These are phyloP conservation scores for Dacryopinax spathularia DNA, from an alignment of 768 basidiomycete species.

Conservation along the genomic window DNA sequence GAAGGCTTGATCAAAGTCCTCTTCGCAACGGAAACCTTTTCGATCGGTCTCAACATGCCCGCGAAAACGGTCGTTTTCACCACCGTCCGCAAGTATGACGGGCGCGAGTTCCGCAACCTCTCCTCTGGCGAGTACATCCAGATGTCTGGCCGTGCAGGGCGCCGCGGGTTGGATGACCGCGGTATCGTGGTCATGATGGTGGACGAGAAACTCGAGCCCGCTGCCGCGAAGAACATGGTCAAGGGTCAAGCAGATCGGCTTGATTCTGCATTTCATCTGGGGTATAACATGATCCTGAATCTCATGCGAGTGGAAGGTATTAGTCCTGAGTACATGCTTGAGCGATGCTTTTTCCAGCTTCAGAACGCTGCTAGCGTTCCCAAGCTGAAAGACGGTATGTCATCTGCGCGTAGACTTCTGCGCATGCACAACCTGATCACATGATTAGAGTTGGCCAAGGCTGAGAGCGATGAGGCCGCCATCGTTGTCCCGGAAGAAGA, in stretches of 20 bases:
- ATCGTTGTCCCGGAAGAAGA: slow-evolving; percentile 74
- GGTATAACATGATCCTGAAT: slow-evolving; percentile 98
- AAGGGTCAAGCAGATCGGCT: slow-evolving; percentile 94
- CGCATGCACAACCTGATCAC: background rate
- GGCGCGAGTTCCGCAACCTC: slow-evolving; percentile 81
- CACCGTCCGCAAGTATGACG: slow-evolving; percentile 88
- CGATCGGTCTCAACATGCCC: slow-evolving; percentile 97
- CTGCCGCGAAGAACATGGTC: slow-evolving; percentile 87
- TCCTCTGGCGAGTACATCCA: slow-evolving; percentile 97
- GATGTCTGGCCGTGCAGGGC: slow-evolving; percentile 96
- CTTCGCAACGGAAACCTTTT: slow-evolving; percentile 97
- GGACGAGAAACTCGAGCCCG: slow-evolving; percentile 91
- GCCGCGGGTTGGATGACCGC: slow-evolving; percentile 93
- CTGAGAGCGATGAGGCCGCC: slow-evolving; percentile 49
- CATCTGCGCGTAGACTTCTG: background rate
- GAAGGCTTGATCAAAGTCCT: slow-evolving; percentile 95
- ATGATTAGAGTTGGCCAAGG: slow-evolving; percentile 50
- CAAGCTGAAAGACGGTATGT: slow-evolving; percentile 63
- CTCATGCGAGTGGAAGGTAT: slow-evolving; percentile 97
- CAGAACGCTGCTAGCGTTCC: slow-evolving; percentile 91
- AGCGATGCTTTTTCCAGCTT: slow-evolving; percentile 96
- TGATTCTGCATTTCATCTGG: slow-evolving; percentile 95
- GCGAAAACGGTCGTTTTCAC: slow-evolving; percentile 99
- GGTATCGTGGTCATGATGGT: slow-evolving; percentile 99
- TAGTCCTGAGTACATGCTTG: slow-evolving; percentile 95